Conservation (phyloP, 2,329 filamentous ascomycete species). For the Rutstroemia sydowiana region DNA sequence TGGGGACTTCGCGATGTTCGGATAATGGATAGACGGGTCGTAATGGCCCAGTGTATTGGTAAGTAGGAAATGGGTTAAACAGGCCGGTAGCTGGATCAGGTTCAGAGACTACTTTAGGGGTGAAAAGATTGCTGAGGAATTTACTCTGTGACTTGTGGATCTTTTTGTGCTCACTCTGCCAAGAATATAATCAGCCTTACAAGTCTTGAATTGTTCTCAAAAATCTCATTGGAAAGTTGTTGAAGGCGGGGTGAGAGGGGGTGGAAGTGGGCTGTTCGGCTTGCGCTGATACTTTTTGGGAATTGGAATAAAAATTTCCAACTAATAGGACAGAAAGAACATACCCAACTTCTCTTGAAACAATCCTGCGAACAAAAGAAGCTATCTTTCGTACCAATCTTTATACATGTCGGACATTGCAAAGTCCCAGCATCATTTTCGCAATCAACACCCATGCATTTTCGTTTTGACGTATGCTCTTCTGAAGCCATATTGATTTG, state of each 20-base stretch:
- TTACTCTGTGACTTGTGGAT: constrained; percentile 70
- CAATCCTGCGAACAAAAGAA: constrained; percentile 98
- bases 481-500: constrained; percentile 34
- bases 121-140: constrained; percentile 68
- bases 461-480: constrained; percentile 48
- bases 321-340: too few relatives aligned
- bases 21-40: constrained; percentile 86
- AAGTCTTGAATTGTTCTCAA: too few relatives aligned
- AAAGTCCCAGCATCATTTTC: constrained; percentile 76
- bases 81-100: constrained; percentile 75
- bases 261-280: too few relatives aligned
- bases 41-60: constrained; percentile 70
- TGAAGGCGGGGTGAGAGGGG: too few relatives aligned
- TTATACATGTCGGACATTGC: constrained; percentile 93
- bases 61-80: constrained; percentile 90
- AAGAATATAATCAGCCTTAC: too few relatives aligned
- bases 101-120: constrained; percentile 79
- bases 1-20: constrained; percentile 62
- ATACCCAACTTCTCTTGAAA: constrained; percentile 98
- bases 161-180: neutral
- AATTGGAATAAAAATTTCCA: too few relatives aligned
- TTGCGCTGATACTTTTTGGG: too few relatives aligned
- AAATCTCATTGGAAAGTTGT: neutral
- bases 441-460: constrained; percentile 75
- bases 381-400: constrained; percentile 78